A percentile compares a stretch with the other conserved stretches of the same genome.
phyloP scores from a whole-genome alignment of 768 basidiomycete species.

The Aureoboletus auriporus region DNA sequence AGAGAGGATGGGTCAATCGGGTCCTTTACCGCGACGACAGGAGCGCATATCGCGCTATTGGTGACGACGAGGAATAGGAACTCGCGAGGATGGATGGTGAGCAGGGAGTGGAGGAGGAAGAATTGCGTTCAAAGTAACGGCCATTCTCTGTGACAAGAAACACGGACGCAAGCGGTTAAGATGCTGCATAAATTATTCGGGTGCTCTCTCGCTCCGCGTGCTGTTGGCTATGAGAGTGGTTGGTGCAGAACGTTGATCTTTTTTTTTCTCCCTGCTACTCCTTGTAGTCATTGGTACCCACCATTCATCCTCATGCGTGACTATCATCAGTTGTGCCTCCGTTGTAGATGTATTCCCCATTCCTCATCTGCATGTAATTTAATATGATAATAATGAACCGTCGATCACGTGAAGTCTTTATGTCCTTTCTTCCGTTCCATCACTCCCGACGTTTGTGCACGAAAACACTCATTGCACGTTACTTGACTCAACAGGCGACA shows the following conservation, averaged over 20 bases:
- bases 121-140: conserved; percentile 12
- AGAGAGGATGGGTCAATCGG: conserved; percentile 47
- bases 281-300: conserved; percentile 6
- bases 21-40: conserved; percentile 43
- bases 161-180: conserved; percentile 6
- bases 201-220: conserved; percentile 1
- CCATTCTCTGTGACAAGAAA: conserved; percentile 7
- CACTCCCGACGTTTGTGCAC: conserved; percentile 17
- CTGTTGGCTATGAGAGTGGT: conserved; percentile 5
- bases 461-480: conserved; percentile 20
- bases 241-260: neutral
- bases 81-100: conserved; percentile 47
- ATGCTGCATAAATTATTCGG: conserved; percentile 5
- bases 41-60: conserved; percentile 46
- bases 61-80: conserved; percentile 54
- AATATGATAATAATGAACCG: neutral
- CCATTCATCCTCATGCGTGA: conserved; percentile 27
- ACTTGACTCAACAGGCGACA: conserved; percentile 23
- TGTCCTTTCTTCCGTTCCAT: conserved; percentile 18
- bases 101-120: conserved; percentile 26
- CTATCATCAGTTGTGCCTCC: conserved; percentile 1
- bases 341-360: conserved; percentile 2
- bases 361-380: conserved; percentile 11
- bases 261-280: conserved; percentile 3
- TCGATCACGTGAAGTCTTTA: conserved; percentile 21